Evolutionary conservation across 148 eudicot species (phyloP).

Genomic region (Silene latifolia): DNA sequence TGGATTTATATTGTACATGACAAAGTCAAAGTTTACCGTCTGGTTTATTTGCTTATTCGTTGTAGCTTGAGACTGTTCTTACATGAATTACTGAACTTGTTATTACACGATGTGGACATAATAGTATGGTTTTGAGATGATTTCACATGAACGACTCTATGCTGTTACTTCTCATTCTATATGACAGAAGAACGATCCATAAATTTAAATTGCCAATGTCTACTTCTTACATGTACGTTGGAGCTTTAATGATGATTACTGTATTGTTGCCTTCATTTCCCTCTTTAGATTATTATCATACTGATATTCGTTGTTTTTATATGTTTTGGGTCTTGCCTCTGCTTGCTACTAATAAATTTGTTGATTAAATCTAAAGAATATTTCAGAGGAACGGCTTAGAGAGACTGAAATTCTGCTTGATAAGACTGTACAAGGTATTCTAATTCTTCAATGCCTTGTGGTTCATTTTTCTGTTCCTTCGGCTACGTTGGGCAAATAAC

Average conservation of each 20-base stretch:
- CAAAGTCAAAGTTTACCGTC: not conserved
- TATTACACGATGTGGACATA: not conserved
- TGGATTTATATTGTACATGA: not conserved
- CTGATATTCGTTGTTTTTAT: no score
- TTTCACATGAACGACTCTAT: not conserved
- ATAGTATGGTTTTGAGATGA: not conserved
- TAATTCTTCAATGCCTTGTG: conserved; percentile 18
- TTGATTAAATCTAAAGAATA: conserved; percentile 33
- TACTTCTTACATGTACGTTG: not conserved
- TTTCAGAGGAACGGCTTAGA: conserved; percentile 38
- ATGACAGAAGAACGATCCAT: not conserved
- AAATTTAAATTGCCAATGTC: conserved; percentile 3
- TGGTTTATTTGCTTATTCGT: not conserved
- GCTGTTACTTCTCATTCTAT: not conserved
- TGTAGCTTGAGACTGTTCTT: not conserved
- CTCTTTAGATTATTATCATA: not conserved
- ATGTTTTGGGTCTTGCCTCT: not conserved
- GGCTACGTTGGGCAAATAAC: not conserved
- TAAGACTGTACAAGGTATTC: conserved; percentile 76
- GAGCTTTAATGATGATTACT: not conserved
- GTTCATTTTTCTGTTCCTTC: not conserved
- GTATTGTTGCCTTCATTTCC: not conserved
- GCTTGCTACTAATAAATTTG: conserved; percentile 8
- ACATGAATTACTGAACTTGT: not conserved
- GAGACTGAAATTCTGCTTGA: conserved; percentile 59